Conservation (phyloP, 192 early-diverging fungal genomes). For the Jimgerdemannia flammicorona region DNA sequence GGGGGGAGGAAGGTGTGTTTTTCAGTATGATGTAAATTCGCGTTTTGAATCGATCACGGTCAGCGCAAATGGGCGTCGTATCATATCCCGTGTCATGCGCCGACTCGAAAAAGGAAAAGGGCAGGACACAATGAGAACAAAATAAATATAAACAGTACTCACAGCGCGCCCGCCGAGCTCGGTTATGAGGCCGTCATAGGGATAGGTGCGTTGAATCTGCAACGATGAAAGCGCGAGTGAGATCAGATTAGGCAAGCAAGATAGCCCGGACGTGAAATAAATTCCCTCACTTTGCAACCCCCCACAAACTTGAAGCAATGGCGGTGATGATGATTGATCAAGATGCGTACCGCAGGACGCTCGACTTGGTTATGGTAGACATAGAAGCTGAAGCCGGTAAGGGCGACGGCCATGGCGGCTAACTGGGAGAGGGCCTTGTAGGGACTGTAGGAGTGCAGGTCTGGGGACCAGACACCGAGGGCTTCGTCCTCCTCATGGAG, state of each 20-base stretch:
- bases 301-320: not conserved
- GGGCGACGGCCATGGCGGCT: constrained; percentile 43
- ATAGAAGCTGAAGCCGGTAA: constrained; percentile 50
- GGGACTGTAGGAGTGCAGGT: constrained; percentile 58
- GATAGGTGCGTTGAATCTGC: constrained; percentile 51
- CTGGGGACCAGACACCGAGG: constrained; percentile 65
- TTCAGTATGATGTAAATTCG: no score
- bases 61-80: constrained; percentile 31
- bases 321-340: not conserved
- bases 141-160: constrained; percentile 9
- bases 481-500: constrained; percentile 69
- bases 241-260: not conserved
- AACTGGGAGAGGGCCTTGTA: constrained; percentile 49
- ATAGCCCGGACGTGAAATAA: not conserved
- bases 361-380: constrained; percentile 49
- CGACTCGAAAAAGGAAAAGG: not conserved
- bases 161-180: constrained; percentile 52
- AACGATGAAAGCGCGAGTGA: not conserved
- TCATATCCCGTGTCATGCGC: constrained; percentile 22
- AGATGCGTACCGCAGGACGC: constrained; percentile 47
- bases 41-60: not conserved
- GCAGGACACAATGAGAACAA: no score
- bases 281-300: not conserved
- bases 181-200: constrained; percentile 63
- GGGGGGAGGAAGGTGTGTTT: no score